A percentile compares a stretch with the other conserved stretches of the same genome.
Conservation (phyloP, 2,329 filamentous ascomycete species). For the Aureobasidium subglaciale region DNA sequence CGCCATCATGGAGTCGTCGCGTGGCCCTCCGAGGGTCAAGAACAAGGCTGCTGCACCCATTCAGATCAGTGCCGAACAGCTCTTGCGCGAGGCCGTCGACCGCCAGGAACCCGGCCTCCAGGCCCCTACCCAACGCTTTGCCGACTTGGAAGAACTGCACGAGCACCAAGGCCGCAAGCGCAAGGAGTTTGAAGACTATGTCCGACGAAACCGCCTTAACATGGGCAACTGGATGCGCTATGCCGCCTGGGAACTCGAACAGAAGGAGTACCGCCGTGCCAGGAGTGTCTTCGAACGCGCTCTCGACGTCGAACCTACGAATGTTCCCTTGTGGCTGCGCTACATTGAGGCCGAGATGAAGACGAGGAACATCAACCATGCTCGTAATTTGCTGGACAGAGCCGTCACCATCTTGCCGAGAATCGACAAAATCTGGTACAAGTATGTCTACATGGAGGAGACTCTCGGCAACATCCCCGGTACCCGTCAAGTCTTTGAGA, state of each 20-base stretch:
- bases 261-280: constrained; percentile 91
- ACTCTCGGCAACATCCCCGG: constrained; percentile 91
- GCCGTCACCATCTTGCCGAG: constrained; percentile 88
- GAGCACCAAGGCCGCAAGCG: constrained; percentile 94
- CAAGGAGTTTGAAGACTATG: constrained; percentile 97
- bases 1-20: constrained; percentile 72
- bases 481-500: constrained; percentile 87
- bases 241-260: constrained; percentile 93
- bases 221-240: constrained; percentile 99
- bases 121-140: constrained; percentile 88
- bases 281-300: constrained; percentile 91
- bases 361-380: constrained; percentile 90
- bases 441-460: constrained; percentile 98
- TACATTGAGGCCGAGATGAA: constrained; percentile 98
- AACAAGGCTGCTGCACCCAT: constrained; percentile 86
- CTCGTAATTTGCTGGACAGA: constrained; percentile 85
- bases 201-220: constrained; percentile 85
- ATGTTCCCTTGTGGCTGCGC: constrained; percentile 79
- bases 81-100: constrained; percentile 94
- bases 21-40: constrained; percentile 92
- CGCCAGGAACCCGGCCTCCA: constrained; percentile 83
- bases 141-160: constrained; percentile 94
- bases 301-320: constrained; percentile 83
- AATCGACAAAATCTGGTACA: constrained; percentile 97
- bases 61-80: constrained; percentile 91